Evolutionary conservation across 257 asterid genomes (phyloP).

Genomic region (Asclepias syriaca): DNA sequence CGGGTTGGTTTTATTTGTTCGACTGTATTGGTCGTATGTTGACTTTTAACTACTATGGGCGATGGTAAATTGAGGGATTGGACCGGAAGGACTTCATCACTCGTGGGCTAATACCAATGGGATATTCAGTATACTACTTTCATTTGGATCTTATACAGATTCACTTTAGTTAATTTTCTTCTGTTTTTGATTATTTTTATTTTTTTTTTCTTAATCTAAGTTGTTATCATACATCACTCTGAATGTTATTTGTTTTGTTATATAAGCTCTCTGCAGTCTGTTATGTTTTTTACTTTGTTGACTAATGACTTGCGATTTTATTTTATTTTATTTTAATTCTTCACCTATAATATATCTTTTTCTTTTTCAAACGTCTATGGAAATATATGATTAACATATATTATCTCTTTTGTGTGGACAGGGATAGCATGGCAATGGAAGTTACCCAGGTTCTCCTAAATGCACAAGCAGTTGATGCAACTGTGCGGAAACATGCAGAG

Average conservation of each 20-base stretch:
- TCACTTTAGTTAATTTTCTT: not conserved
- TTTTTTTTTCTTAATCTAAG: not conserved
- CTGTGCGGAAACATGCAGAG: constrained; percentile 50
- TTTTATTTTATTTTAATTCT: not conserved
- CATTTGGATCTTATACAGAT: constrained; percentile 1
- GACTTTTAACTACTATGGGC: not conserved
- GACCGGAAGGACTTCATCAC: not conserved
- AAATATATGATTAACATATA: constrained; percentile 8
- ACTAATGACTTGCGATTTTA: not conserved
- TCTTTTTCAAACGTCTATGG: not conserved
- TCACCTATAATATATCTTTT: not conserved
- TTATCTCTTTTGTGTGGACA: constrained; percentile 12
- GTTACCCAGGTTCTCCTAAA: constrained; percentile 54
- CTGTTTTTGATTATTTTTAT: not conserved
- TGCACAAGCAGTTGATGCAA: constrained; percentile 52
- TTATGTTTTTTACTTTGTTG: not conserved
- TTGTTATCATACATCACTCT: not conserved
- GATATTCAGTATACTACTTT: not conserved
- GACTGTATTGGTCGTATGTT: not conserved
- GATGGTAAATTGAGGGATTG: not conserved
- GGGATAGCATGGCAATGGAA: constrained; percentile 39
- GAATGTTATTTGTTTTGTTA: not conserved
- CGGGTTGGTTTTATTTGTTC: not conserved
- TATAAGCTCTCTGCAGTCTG: not conserved
- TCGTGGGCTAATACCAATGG: too few relatives aligned